A percentile compares a stretch with the other conserved stretches of the same genome.
phyloP scores from a whole-genome alignment of 1,284 basidiomycete species.

The Vanrija sp. region DNA sequence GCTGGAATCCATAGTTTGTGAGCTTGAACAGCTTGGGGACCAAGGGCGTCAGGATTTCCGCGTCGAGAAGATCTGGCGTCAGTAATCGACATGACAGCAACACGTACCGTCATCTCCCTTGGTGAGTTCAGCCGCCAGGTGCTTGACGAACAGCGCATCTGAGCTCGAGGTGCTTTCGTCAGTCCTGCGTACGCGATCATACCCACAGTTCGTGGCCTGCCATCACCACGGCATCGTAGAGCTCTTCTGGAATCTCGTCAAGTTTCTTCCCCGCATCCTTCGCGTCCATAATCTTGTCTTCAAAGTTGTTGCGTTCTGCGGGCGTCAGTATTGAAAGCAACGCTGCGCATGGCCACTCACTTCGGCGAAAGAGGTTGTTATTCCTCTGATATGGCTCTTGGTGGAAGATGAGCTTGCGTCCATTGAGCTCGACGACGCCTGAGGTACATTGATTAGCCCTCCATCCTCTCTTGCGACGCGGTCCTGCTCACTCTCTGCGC shows the following conservation, averaged over 20 bases:
- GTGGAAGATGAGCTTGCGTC: slow-evolving; percentile 26
- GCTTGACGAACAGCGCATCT: slow-evolving; percentile 30
- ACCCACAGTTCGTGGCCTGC: slow-evolving; percentile 41
- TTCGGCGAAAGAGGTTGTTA: not conserved
- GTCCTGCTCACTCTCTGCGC: no score
- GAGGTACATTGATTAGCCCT: not conserved
- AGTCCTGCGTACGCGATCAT: not conserved
- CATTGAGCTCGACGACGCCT: slow-evolving; percentile 29
- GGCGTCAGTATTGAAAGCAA: not conserved
- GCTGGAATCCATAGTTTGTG: slow-evolving; percentile 33
- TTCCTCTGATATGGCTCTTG: slow-evolving; percentile 7
- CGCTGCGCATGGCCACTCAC: not conserved
- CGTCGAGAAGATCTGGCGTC: slow-evolving; percentile 19
- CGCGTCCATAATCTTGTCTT: slow-evolving; percentile 27
- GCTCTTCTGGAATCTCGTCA: slow-evolving; percentile 29
- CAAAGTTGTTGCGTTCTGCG: slow-evolving; percentile 11
- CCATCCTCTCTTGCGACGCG: no score
- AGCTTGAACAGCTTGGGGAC: slow-evolving; percentile 32
- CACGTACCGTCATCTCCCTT: slow-evolving; percentile 19
- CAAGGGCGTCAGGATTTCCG: slow-evolving; percentile 21
- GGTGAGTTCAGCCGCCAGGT: slow-evolving; percentile 24
- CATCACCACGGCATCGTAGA: slow-evolving; percentile 29
- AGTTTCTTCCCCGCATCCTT: slow-evolving; percentile 22
- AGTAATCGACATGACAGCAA: not conserved
- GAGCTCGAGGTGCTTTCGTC: slow-evolving; percentile 21